Conservation (phyloP, 139 green algal genomes). For the Coccomyxa sp. region DNA sequence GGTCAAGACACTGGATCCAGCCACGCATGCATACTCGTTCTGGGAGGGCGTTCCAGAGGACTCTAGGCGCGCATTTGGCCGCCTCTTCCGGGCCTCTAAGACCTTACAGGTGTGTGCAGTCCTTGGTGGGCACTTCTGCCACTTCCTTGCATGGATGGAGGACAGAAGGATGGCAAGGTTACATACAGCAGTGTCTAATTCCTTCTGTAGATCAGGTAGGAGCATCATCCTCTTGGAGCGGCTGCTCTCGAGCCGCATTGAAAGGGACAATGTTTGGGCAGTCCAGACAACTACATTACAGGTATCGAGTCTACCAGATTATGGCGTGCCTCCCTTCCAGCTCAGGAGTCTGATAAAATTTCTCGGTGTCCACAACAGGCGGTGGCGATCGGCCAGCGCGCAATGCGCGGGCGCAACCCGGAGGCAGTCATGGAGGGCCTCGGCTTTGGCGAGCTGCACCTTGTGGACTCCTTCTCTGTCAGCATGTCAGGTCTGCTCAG, state of each 20-base stretch:
- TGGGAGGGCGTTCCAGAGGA: slow-evolving; percentile 84
- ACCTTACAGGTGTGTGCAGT: slow-evolving; percentile 41
- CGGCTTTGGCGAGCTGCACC: slow-evolving; percentile 71
- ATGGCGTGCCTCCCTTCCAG: too few species aligned
- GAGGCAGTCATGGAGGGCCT: slow-evolving; percentile 57
- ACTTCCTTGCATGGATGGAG: neutral
- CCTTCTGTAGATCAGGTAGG: too few species aligned
- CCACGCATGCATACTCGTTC: slow-evolving; percentile 89
- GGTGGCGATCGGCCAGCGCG: slow-evolving; percentile 81
- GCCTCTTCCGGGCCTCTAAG: slow-evolving; percentile 56
- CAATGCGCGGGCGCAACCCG: slow-evolving; percentile 49
- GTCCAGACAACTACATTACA: too few species aligned
- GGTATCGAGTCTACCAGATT: too few species aligned
- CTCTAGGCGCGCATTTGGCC: slow-evolving; percentile 72
- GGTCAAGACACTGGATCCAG: slow-evolving; percentile 55
- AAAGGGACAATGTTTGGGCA: neutral
- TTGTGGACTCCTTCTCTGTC: slow-evolving; percentile 73
- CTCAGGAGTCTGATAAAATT: too few species aligned
- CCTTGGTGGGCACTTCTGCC: neutral
- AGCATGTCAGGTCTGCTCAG: slow-evolving; percentile 71
- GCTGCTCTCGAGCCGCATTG: neutral
- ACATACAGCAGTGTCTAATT: too few species aligned
- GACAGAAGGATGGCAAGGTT: too few species aligned
- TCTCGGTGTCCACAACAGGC: slow-evolving; percentile 20
- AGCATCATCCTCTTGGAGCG: neutral